A percentile compares a stretch with the other conserved stretches of the same genome.
These are phyloP conservation scores for Metschnikowia arizonensis DNA, from an alignment of 805 yeast genomes.

Conservation along the genomic window DNA sequence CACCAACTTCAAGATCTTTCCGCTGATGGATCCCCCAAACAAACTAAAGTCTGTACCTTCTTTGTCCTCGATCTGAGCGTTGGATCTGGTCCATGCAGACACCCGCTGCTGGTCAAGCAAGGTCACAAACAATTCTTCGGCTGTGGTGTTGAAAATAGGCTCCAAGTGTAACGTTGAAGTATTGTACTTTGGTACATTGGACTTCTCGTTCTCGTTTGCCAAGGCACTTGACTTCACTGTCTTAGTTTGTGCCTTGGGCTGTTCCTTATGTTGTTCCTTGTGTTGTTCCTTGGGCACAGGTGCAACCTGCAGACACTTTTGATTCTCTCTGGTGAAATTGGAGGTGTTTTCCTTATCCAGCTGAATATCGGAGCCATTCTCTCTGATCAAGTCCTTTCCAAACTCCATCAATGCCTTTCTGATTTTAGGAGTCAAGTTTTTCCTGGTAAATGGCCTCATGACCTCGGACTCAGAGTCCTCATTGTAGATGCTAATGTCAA, in stretches of 20 bases:
- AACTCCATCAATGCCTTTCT: constrained; percentile 58
- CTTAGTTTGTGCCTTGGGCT: constrained; percentile 2
- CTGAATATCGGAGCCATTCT: constrained; percentile 85
- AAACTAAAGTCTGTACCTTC: constrained; percentile 63
- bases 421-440: constrained; percentile 62
- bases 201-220: background rate
- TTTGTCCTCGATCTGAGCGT: constrained; percentile 48
- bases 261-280: constrained; percentile 1
- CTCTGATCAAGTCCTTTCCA: constrained; percentile 70
- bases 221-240: constrained; percentile 11
- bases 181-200: constrained; percentile 59
- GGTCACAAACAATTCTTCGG: constrained; percentile 78
- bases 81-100: constrained; percentile 86
- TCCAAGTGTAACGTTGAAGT: constrained; percentile 75
- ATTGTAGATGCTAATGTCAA: constrained; percentile 63
- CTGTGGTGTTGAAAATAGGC: constrained; percentile 80
- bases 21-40: constrained; percentile 85
- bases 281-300: constrained; percentile 3
- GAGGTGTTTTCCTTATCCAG: constrained; percentile 49
- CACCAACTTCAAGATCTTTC: constrained; percentile 60
- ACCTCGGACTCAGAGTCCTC: constrained; percentile 48
- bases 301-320: constrained; percentile 21
- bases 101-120: constrained; percentile 73
- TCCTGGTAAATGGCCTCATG: constrained; percentile 47
- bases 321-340: constrained; percentile 46